Base-by-base conservation (phyloP, 345 rosid species). In the Salix purpurea region DNA sequence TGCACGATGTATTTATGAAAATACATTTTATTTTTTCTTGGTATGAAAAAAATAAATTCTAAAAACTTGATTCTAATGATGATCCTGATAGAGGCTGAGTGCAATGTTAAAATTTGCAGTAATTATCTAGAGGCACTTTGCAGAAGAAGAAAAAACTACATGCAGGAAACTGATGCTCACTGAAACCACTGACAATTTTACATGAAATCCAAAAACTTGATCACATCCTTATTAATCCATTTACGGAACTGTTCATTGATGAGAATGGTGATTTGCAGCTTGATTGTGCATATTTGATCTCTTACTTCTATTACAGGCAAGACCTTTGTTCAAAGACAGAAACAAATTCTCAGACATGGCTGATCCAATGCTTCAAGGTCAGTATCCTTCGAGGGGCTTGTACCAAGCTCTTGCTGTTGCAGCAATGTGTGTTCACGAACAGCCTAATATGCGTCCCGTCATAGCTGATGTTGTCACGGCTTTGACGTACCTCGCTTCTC, bases 391-490 rank as follows among this genome's bases (percentile, higher is more conserved):
- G 6, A 88, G 91, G 83, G 95, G 98, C 60, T 73, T 94, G 72
- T 92, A 89, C 87, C 98, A 94, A 86, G 94, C 94, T 4, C 89
- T 94, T 48, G 98, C 97, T 21, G 89, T 94, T 6, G 89, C 98
- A 58, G 97, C 98, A 44, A 92, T 94, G 97, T 94, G 98, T 11
- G 93, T 94, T 34, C 98, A 94, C 75, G 98, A 94, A 67, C 93
- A 92, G 81, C 94, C 98, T 13, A 88, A 83, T 65, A 85, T 89
- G 90, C 84, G 98, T 56, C 98, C 98, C 0, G 86, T 77, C 23
- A 89, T 88, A 76, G 81, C 89, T 2, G 97, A 94, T 80, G 98
- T 94, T 28, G 97, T 94, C 61, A 80, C 80, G 78, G 98, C 98
- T 34, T 86, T 94, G 66, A 86, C 80, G 82, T 94, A 86, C 81